Evolutionary conservation across 495 filamentous ascomycete genomes (phyloP), one percentile per base, ranked within the genome.

Genomic region (Chaetomium cochliodes): DNA sequence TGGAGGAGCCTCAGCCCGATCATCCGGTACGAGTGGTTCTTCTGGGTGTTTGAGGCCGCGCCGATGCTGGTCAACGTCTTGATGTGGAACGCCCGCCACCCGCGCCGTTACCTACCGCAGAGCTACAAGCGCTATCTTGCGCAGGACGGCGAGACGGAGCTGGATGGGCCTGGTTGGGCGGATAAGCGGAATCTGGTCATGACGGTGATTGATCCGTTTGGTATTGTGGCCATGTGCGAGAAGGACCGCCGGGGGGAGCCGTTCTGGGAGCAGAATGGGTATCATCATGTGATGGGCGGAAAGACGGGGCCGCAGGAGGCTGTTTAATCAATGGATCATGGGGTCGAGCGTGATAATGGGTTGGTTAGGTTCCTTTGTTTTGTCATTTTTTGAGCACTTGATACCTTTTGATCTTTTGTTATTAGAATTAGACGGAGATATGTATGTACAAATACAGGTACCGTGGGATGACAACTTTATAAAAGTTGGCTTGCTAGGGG

Each of bases 141-240:
- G 1, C 66, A 55, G 63, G 88, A 91, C 70, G 89, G 89, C 2
- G 73, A 82, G n/a, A 88, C 86, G 0, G 89, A 91, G 77, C 71
- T 89, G 46, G 77, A 79, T 42, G 88, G 88, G 0, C 83, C 84
- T 1, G 89, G 88, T 1, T 90, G 84, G 67, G 72, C 82, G 56
- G 86, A 91, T 64, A 60, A 71, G 47, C 73, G 88, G 49, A 74
- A 69, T n/a, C 80, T 82, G 42, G 37, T 83, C 20, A 53, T 80
- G 11, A 90, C 87, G 0, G 33, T 90, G 9, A 3, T 91, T 13
- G 88, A 92, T 72, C 88, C 88, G 5, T 89, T 92, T 74, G 87
- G 89, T 64, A 22, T 90, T 5, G 65, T 71, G 23, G 86, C 87
- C 0, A 72, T 89, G 65, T 69, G 85, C 44, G 78, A 71, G 63